Evolutionary conservation across 805 yeast species (phyloP).

Genomic region (Saccharomycopsis sp.): DNA sequence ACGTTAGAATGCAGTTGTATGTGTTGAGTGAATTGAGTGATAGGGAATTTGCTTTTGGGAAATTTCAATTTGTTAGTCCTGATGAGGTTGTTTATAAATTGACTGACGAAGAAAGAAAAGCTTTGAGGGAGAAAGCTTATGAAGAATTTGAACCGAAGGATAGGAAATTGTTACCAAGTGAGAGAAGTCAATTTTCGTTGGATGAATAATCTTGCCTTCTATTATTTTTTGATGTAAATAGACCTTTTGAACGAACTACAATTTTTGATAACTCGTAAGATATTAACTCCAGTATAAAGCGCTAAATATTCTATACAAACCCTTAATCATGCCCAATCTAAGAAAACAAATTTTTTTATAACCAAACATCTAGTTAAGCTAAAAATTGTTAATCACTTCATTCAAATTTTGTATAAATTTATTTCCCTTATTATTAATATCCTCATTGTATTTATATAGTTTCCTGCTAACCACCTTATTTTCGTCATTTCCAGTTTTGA

Average conservation of each 20-base stretch:
- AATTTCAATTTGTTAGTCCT: slow-evolving; percentile 78
- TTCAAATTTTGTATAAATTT: slow-evolving; percentile 7
- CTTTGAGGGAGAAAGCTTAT: slow-evolving; percentile 43
- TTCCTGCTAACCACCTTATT: slow-evolving; percentile 2
- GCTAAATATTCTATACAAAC: too few relatives aligned
- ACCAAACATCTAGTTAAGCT: too few relatives aligned
- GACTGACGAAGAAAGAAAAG: slow-evolving; percentile 55
- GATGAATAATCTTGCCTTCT: too few relatives aligned
- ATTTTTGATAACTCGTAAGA: too few relatives aligned
- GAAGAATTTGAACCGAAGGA: slow-evolving; percentile 46
- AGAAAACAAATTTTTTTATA: too few relatives aligned
- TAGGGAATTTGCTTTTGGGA: slow-evolving; percentile 88
- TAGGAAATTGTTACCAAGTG: slow-evolving; percentile 50
- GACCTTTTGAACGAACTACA: too few relatives aligned
- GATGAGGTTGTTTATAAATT: slow-evolving; percentile 68
- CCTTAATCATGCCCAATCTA: too few relatives aligned
- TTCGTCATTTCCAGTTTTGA: slow-evolving; percentile 1
- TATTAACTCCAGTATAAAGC: too few relatives aligned
- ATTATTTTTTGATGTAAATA: too few relatives aligned
- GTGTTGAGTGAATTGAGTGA: slow-evolving; percentile 82
- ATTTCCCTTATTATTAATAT: slow-evolving; percentile 3
- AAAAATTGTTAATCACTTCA: slow-evolving; percentile 2
- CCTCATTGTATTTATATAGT: slow-evolving; percentile 3
- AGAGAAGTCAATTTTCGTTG: slow-evolving; percentile 43
- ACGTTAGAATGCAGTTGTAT: slow-evolving; percentile 82